Evolutionary conservation across 1,284 basidiomycete genomes (phyloP).

Genomic region (Trichosporon faecale): DNA sequence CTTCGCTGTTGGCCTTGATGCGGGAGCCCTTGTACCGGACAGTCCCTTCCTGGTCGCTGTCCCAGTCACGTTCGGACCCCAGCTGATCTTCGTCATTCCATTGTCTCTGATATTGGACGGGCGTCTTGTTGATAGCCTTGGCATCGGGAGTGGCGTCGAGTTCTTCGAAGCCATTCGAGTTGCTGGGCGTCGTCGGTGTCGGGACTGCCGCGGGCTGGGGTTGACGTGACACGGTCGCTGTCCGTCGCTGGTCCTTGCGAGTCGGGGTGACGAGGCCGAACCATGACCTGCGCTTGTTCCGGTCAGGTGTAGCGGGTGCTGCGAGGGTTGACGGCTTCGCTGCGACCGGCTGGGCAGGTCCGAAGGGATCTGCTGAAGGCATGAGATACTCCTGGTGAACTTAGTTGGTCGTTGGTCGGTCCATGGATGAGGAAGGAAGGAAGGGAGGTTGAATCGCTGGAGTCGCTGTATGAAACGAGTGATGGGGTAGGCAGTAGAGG

Average conservation of each 20-base stretch:
- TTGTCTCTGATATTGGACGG: background rate
- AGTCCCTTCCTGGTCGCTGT: constrained; percentile 28
- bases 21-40: constrained; percentile 25
- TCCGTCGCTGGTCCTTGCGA: constrained; percentile 16
- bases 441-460: background rate
- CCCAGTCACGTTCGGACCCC: constrained; percentile 14
- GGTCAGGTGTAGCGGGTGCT: background rate
- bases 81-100: constrained; percentile 14
- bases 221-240: background rate
- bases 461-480: background rate
- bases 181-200: background rate
- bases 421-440: background rate
- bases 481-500: background rate
- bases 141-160: constrained; percentile 20
- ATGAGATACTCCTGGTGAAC: background rate
- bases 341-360: background rate
- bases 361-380: constrained; percentile 7
- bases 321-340: constrained; percentile 4
- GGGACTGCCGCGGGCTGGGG: background rate
- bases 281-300: constrained; percentile 36
- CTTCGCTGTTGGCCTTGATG: constrained; percentile 17
- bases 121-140: background rate
- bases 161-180: constrained; percentile 14
- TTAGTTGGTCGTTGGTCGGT: background rate
- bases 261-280: constrained; percentile 34